Base-by-base conservation (phyloP, 768 basidiomycete species). In the Podaxis rugospora region DNA sequence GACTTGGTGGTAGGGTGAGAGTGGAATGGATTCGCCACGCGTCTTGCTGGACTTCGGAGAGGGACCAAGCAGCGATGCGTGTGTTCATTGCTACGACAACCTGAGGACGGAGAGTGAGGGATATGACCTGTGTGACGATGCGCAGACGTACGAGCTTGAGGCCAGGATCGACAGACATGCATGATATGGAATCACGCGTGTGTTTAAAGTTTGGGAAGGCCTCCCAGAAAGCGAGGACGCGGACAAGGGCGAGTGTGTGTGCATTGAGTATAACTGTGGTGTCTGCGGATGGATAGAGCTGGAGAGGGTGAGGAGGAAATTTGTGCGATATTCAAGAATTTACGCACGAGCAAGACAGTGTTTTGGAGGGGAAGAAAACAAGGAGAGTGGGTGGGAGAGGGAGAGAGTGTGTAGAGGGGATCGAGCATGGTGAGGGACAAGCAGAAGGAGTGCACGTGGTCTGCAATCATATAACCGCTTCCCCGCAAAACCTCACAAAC, bases 21-120 rank as follows among this genome's bases (percentile, higher is more conserved):
- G 91, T 89, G 2, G 93, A 93, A 69, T 95, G 93, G 6, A 94
- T 82, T 36, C 86, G 81, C 90, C 90, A 94, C 5, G 78, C 77
- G 66, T 85, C 80, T 39, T 82, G 75, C 62, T 83, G 80, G 14
- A 81, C 78, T 40, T 82, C 86, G 23, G 89, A 90, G 50, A 90
- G 79, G n/a, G 81, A 82, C 92, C 92, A 95, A 39, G 84, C 85
- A 52, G 89, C 92, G 51, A 95, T 75, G 55, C 83, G 83, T 46
- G 79, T 76, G 65, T 81, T 82, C 70, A 86, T 83, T 62, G 89
- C 83, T 44, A 90, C 89, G 47, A 89, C 84, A 65, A 93, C 83
- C 92, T 93, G 70, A 42, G 25, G 47, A 61, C 47, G 57, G 40
- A 60, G 58, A 62, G 44, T 57, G 66, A 49, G 36, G 60, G n/a